Base-by-base conservation (phyloP, 83 land plant genomes). In the Picea mariana region DNA sequence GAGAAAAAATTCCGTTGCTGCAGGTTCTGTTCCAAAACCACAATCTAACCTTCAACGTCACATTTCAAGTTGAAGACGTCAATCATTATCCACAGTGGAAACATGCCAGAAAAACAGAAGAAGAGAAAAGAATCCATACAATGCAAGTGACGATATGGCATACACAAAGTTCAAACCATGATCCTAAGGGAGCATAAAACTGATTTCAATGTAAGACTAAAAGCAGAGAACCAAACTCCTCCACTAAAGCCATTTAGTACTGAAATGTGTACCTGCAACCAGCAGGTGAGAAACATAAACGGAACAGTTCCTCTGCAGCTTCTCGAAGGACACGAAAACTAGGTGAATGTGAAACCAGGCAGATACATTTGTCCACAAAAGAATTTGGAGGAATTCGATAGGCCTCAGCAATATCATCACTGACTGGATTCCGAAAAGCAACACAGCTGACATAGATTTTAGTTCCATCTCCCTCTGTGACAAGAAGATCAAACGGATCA, bases 361-460 rank as follows among this genome's bases (percentile, higher is more conserved):
- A 97, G 62, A 97, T 97, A 83, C 99, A 97, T 81, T 97, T 97
- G 81, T 97, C 99, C 75, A 95, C 98, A 89, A 85, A 97, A 9
- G 97, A 90, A 86, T 95, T 95, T 76, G 95, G 31, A 18, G 95
- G 95, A 67, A 97, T 97, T 12, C 83, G 84, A 86, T 97, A 95
- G 34, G 99, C 98, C 79, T 95, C 92, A 26, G 95, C 92, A 86
- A 97, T 89, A 86, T 97, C 99, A 40, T 95, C 97, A 85, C 95
- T 88, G 71, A 97, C 95, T 34, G 97, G 98, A 87, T 97, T 98
- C 38, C 97, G 92, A 86, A 97, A 97, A 31, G 99, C 97, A 86
- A 97, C 94, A 86, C 99, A 97, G 84, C 95, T 91, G 73, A 97
- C 97, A 88, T 95, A 97, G 79, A 95, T 95, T 86, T 97, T 95